A percentile compares a stretch with the other conserved stretches of the same genome.
Evolutionary conservation across 202 grass and related monocot genomes (phyloP).

Genomic region (Panicum hallii): DNA sequence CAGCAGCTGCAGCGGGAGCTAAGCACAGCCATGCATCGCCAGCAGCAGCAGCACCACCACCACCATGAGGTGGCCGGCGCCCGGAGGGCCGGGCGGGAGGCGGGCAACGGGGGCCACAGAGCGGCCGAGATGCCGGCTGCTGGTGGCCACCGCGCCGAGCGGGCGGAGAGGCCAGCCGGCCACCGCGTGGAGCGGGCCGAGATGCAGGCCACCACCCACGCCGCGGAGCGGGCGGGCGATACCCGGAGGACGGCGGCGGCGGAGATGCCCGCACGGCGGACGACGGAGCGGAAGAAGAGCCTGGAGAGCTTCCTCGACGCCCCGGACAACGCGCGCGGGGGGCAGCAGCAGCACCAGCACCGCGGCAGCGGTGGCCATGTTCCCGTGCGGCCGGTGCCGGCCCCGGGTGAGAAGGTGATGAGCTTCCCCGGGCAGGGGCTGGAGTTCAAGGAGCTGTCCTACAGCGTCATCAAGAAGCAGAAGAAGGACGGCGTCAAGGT

Average conservation of each 20-base stretch:
- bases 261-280: slow-evolving; percentile 16
- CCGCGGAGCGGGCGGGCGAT: slow-evolving; percentile 4
- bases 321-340: neutral
- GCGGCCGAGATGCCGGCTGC: slow-evolving; percentile 3
- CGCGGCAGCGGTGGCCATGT: neutral
- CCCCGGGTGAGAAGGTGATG: neutral
- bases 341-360: neutral
- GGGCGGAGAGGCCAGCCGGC: neutral
- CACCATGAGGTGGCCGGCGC: slow-evolving; percentile 8
- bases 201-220: neutral
- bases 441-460: slow-evolving; percentile 73
- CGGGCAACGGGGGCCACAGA: slow-evolving; percentile 4
- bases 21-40: slow-evolving; percentile 38
- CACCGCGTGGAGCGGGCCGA: slow-evolving; percentile 8
- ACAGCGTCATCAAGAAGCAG: slow-evolving; percentile 76
- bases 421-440: slow-evolving; percentile 62
- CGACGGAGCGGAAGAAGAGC: slow-evolving; percentile 39
- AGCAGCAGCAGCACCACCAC: slow-evolving; percentile 20
- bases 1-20: neutral
- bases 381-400: neutral
- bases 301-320: slow-evolving; percentile 65
- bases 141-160: neutral
- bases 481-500: slow-evolving; percentile 65
- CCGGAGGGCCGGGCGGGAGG: neutral
- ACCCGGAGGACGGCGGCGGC: neutral